These are phyloP conservation scores for Chaetoceros tenuissimus DNA, from an alignment of 108 stramenopile species.

Conservation along the genomic window DNA sequence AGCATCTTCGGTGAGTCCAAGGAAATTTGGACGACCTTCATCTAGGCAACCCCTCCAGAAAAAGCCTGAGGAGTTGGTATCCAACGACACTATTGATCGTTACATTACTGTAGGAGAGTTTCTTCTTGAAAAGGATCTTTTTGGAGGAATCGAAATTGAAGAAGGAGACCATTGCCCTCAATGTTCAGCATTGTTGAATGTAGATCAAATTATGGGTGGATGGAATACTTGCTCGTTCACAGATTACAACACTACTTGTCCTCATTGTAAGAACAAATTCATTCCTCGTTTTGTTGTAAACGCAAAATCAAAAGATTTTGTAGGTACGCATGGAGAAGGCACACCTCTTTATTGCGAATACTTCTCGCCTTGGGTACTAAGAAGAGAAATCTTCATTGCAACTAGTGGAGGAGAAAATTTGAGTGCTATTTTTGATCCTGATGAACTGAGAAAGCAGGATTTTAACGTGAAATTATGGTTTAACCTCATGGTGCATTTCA, in stretches of 20 bases:
- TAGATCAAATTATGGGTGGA: constrained; percentile 52
- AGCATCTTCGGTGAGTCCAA: neutral
- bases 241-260: constrained; percentile 64
- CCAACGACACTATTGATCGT: constrained; percentile 27
- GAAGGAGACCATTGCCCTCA: constrained; percentile 62
- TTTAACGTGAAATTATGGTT: constrained; percentile 77
- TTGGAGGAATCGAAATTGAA: constrained; percentile 67
- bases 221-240: constrained; percentile 61
- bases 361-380: constrained; percentile 81
- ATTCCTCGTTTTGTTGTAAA: constrained; percentile 72
- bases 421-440: constrained; percentile 55
- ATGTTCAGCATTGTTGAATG: constrained; percentile 49
- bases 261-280: constrained; percentile 65
- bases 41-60: neutral
- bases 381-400: constrained; percentile 57
- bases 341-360: constrained; percentile 79
- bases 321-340: constrained; percentile 65
- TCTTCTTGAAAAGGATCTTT: constrained; percentile 65
- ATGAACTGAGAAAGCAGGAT: constrained; percentile 50
- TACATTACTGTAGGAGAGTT: constrained; percentile 67
- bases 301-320: constrained; percentile 44
- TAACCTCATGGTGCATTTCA: constrained; percentile 76
- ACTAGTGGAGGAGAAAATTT: constrained; percentile 35
- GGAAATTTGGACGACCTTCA: neutral
- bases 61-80: neutral